A percentile compares a stretch with the other conserved stretches of the same genome.
These are phyloP conservation scores for Fraxinus nigra DNA, from an alignment of 305 asterid genomes.

Conservation along the genomic window DNA sequence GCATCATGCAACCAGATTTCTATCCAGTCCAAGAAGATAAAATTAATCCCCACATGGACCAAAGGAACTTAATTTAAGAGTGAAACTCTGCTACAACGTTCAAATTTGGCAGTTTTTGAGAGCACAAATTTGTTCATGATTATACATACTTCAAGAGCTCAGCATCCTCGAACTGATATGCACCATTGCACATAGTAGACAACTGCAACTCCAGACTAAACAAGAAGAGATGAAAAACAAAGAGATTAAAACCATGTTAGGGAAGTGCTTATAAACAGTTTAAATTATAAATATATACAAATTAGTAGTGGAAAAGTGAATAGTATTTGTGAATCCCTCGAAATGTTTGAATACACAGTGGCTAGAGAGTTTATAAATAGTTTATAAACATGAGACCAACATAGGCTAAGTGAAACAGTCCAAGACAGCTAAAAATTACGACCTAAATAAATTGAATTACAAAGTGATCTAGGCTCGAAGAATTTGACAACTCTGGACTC, in stretches of 20 bases:
- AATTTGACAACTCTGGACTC: not conserved
- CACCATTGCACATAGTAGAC: slow-evolving; percentile 18
- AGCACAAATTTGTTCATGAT: not conserved
- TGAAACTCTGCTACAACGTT: not conserved
- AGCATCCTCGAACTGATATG: slow-evolving; percentile 19
- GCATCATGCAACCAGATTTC: not conserved
- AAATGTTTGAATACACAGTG: not conserved
- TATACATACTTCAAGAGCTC: slow-evolving; percentile 45
- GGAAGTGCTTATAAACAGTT: not conserved
- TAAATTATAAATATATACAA: not conserved
- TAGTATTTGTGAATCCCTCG: not conserved
- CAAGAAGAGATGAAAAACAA: not conserved
- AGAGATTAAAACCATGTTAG: not conserved
- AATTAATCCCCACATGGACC: not conserved
- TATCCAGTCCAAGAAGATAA: not conserved
- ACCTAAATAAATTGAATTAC: not conserved
- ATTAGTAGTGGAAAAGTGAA: not conserved
- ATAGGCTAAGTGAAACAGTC: not conserved
- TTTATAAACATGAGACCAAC: not conserved
- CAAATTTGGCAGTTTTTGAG: not conserved
- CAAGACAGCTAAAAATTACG: not conserved
- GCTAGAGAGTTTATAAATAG: not conserved
- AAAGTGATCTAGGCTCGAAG: not conserved
- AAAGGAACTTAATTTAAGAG: not conserved
- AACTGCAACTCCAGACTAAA: slow-evolving; percentile 29